Evolutionary conservation across 2,329 filamentous ascomycete species (phyloP).

Genomic region (Verticillium nonalfalfae): DNA sequence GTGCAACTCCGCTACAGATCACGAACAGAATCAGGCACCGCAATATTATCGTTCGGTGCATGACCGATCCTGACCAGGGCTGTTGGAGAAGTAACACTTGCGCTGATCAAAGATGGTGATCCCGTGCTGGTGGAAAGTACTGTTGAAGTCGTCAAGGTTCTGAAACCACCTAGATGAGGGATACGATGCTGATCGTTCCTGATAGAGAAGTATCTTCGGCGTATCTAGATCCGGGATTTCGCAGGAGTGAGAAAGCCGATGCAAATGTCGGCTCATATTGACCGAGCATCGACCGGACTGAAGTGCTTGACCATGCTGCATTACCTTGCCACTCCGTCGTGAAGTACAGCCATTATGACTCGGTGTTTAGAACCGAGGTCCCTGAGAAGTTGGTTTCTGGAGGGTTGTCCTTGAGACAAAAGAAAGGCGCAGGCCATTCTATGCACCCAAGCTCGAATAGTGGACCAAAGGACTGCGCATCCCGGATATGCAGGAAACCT

Average conservation of each 20-base stretch:
- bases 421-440: no score
- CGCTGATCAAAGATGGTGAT: neutral
- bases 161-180: neutral
- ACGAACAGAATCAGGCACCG: neutral
- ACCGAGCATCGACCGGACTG: neutral
- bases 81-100: neutral
- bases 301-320: neutral
- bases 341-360: neutral
- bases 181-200: neutral
- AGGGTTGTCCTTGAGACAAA: no score
- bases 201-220: neutral
- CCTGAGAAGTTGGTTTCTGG: no score
- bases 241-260: neutral
- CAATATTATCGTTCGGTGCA: neutral
- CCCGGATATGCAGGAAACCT: no score
- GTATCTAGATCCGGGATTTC: neutral
- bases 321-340: neutral
- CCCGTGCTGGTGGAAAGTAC: neutral
- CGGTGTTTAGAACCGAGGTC: neutral
- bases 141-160: neutral
- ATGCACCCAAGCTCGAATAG: no score
- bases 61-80: neutral
- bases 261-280: neutral
- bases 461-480: no score
- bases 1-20: neutral